Evolutionary conservation across 257 asterid genomes (phyloP), one percentile per base, ranked within the genome.

Genomic region (Paulownia fortunei): DNA sequence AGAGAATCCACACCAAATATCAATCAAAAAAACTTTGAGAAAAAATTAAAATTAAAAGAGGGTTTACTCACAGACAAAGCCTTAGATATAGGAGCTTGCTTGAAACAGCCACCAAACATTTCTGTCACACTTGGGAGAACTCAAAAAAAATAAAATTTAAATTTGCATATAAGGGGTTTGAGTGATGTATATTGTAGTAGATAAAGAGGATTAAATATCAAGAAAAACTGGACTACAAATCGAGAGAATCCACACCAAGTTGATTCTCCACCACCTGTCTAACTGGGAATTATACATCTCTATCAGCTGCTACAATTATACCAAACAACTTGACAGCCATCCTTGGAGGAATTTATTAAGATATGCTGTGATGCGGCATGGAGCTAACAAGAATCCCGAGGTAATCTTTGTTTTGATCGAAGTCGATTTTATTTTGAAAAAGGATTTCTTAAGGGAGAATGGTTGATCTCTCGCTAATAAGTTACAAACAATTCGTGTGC

Each of bases 51-150:
- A 42, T n/a, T 16, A 41, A 26, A 15, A 2, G 6, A 63, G 16
- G 39, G 24, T n/a, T 21, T 59, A 74, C 92, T 78, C 73, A 88
- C 88, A 18, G 88, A 80, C 56, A 88, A 3, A 42, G 92, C 80
- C 59, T 84, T 67, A 4, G 89, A 74, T 18, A 60, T 23, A 46
- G 34, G 70, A 30, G 79, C 39, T 51, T 60, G 81, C 80, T 79
- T 86, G 84, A 88, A 86, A 71, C 92, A 86, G 21, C 82, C 79
- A 70, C 87, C 80, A 16, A 86, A 56, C 92, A 86, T 88, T 63
- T 26, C 4, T 76, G 32, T 56, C 24, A 60, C n/a, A 15, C 24
- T 64, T 51, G 6, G 58, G 78, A 59, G 54, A 63, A 49, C 36
- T 41, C 61, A 24, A 52, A 47, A 6, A 47, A 9, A 69, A 26